Evolutionary conservation across 140 eudicot genomes (phyloP), one percentile per base, ranked within the genome.

Genomic region (Cichorium intybus): DNA sequence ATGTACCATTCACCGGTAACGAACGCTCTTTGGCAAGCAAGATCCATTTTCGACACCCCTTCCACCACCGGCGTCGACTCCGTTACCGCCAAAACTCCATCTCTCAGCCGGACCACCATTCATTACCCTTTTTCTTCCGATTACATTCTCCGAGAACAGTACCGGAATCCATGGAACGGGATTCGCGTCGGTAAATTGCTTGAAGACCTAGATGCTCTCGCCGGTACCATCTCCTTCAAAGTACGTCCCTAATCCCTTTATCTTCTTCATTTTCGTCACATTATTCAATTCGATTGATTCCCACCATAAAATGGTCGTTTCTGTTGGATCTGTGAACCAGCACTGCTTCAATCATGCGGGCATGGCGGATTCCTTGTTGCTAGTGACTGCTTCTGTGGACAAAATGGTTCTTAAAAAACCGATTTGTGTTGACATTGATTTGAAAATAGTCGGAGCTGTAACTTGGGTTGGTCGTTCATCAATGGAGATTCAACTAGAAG

Each of bases 401-500:
- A 92, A 69, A 80, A 88, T 88, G 82, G 89, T 88, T 26, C 77
- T 92, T 10, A 92, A 79, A 56, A 83, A 79, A 55, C 96, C 98
- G 43, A 92, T 92, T 69, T 53, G 53, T 45, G 84, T 92, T 5
- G 98, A 83, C 37, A 67, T 17, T 29, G 93, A 92, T 85, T 57
- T 92, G 57, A 81, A 75, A 34, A 79, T 92, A 26, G 79, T 47
- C 2, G 98, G 98, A 53, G 82, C 96, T 17, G 98, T 88, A 68
- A 88, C 98, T 6, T 92, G 98, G 98, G 96, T 92, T 28, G 98
- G 98, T 49, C 76, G 95, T n/a, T 92, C 98, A 5, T 92, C 98
- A 10, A 80, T 92, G 96, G 98, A 92, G 82, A 92, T 92, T 77
- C 98, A 83, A 51, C 55, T 92, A 54, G 83, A 85, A 83, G 96